Percentiles rank a stretch among this genome's conserved stretches.
Evolutionary conservation across 2,329 filamentous ascomycete genomes (phyloP).

Genomic region (Cladosporium sp.): DNA sequence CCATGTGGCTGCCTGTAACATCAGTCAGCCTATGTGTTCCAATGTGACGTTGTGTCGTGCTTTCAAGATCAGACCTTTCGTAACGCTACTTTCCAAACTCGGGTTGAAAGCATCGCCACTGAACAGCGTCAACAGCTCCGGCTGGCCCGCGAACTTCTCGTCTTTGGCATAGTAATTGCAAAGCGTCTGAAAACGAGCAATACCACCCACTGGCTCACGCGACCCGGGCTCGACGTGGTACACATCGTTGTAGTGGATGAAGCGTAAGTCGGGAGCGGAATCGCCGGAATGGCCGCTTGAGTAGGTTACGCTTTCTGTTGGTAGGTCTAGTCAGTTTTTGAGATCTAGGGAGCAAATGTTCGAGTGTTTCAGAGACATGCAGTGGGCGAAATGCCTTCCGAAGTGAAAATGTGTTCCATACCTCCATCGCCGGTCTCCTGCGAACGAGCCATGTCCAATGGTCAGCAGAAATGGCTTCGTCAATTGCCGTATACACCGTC

Average conservation of each 20-base stretch:
- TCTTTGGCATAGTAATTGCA: constrained; percentile 62
- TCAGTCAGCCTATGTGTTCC: too few relatives aligned
- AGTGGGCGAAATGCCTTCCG: too few relatives aligned
- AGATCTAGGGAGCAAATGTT: too few relatives aligned
- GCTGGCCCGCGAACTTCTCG: constrained; percentile 54
- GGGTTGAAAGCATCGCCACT: constrained; percentile 92
- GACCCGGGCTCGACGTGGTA: constrained; percentile 77
- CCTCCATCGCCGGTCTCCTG: constrained; percentile 6
- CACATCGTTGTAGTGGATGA: constrained; percentile 90
- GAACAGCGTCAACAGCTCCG: constrained; percentile 70
- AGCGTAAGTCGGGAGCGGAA: constrained; percentile 61
- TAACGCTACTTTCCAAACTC: constrained; percentile 79
- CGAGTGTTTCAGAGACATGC: too few relatives aligned
- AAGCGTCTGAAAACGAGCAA: constrained; percentile 72
- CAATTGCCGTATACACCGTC: too few relatives aligned
- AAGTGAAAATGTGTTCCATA: background rate
- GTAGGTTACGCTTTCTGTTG: constrained; percentile 21
- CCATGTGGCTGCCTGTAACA: constrained; percentile 67
- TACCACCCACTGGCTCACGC: constrained; percentile 75
- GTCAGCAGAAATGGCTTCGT: too few relatives aligned
- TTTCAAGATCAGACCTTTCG: constrained; percentile 58
- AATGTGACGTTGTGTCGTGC: too few relatives aligned
- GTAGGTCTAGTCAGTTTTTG: too few relatives aligned
- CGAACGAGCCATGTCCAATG: constrained; percentile 3
- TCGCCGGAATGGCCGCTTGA: constrained; percentile 11